Evolutionary conservation across 2,329 filamentous ascomycete genomes (phyloP).

Genomic region (Macrophomina tecta): DNA sequence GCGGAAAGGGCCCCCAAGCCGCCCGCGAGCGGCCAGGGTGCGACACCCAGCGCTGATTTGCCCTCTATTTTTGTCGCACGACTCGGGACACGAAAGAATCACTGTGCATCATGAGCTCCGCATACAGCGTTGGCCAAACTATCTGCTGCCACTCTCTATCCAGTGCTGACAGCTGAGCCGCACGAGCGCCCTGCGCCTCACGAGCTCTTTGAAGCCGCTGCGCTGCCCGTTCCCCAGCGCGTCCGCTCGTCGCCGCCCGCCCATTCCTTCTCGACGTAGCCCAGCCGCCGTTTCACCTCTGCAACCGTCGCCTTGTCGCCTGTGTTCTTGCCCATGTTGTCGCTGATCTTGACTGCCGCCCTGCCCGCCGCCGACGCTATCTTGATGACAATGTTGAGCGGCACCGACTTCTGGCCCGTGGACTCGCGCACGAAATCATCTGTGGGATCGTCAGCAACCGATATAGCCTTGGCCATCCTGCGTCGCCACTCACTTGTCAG

Average conservation of each 20-base stretch:
- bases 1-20: conserved; percentile 22
- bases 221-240: conserved; percentile 68
- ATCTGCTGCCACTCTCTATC: conserved; percentile 9
- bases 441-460: conserved; percentile 36
- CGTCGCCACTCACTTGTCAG: conserved; percentile 70
- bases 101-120: conserved; percentile 21
- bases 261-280: conserved; percentile 87
- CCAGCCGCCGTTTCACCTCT: conserved; percentile 82
- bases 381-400: conserved; percentile 98
- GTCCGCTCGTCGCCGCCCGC: conserved; percentile 80
- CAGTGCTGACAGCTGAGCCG: conserved; percentile 9
- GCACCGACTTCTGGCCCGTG: conserved; percentile 77
- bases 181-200: conserved; percentile 11
- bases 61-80: conserved; percentile 27
- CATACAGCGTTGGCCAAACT: conserved; percentile 4
- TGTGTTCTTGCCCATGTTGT: conserved; percentile 91
- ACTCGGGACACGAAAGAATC: conserved; percentile 18
- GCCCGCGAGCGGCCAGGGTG: conserved; percentile 10
- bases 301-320: conserved; percentile 80
- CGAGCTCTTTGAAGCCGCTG: neutral
- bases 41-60: conserved; percentile 9
- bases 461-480: conserved; percentile 9
- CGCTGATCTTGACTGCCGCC: conserved; percentile 88
- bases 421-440: conserved; percentile 81
- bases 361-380: conserved; percentile 82